Conservation (phyloP, 345 rosid species). For the Sonneratia caseolaris region DNA sequence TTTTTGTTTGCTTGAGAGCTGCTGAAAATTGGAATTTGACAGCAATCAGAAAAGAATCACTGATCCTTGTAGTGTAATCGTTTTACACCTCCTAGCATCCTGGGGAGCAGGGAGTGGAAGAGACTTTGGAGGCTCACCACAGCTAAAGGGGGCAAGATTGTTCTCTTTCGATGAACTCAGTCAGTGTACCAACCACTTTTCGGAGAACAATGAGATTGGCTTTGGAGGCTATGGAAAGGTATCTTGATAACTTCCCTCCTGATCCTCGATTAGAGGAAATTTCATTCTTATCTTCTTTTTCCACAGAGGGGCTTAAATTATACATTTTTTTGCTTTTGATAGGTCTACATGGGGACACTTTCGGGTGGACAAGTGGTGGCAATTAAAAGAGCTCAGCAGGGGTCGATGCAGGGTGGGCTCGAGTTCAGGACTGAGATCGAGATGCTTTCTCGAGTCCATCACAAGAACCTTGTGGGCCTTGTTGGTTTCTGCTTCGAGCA, state of each 20-base stretch:
- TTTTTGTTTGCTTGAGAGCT: not conserved
- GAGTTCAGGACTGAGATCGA: constrained; percentile 97
- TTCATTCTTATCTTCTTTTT: not conserved
- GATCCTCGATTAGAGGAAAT: no score
- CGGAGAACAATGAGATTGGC: constrained; percentile 67
- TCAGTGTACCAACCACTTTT: constrained; percentile 58
- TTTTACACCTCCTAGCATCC: constrained; percentile 41
- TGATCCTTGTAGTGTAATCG: not conserved
- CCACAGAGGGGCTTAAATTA: no score
- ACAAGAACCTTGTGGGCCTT: constrained; percentile 85
- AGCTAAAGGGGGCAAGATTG: constrained; percentile 91
- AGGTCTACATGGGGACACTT: constrained; percentile 85
- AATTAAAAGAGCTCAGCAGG: constrained; percentile 85
- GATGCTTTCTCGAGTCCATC: constrained; percentile 92
- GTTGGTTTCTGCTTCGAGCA: constrained; percentile 87
- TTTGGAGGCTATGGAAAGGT: constrained; percentile 96
- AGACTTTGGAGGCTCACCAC: constrained; percentile 82
- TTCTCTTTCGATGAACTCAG: constrained; percentile 87
- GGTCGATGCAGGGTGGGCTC: constrained; percentile 84
- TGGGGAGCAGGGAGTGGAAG: constrained; percentile 72
- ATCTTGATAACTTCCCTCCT: not conserved
- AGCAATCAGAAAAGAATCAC: not conserved
- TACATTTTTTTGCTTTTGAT: not conserved
- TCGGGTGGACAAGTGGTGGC: constrained; percentile 71
- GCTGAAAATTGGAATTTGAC: not conserved